These are phyloP conservation scores for Uncinocarpus reesii DNA, from an alignment of 2,329 filamentous ascomycete genomes.

Conservation along the genomic window DNA sequence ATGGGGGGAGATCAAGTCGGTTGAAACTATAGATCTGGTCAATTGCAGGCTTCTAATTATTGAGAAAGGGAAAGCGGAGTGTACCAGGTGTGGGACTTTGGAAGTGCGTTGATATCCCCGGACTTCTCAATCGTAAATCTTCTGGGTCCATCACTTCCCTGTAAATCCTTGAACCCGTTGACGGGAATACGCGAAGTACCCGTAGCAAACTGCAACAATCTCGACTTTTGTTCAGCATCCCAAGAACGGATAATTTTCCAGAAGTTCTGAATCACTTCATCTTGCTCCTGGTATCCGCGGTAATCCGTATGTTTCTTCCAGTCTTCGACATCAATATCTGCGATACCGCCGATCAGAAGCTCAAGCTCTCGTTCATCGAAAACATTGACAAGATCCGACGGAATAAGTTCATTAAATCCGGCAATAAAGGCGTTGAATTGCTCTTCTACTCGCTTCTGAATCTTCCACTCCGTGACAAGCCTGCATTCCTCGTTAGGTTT, in stretches of 20 bases:
- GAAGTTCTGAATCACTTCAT: constrained; percentile 96
- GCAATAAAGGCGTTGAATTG: constrained; percentile 97
- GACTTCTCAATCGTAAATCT: constrained; percentile 98
- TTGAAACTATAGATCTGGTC: constrained; percentile 61
- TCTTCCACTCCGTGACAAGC: constrained; percentile 97
- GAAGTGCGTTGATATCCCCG: constrained; percentile 77
- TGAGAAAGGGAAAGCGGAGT: constrained; percentile 28
- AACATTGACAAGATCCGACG: constrained; percentile 90
- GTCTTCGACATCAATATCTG: constrained; percentile 98
- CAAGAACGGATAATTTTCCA: constrained; percentile 92
- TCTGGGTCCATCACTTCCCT: constrained; percentile 89
- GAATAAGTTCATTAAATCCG: constrained; percentile 95
- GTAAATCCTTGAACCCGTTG: constrained; percentile 98
- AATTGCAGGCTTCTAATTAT: not conserved
- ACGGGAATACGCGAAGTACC: constrained; percentile 96
- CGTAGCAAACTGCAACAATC: constrained; percentile 90
- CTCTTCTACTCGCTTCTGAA: constrained; percentile 94
- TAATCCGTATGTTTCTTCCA: constrained; percentile 99
- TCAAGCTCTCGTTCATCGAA: constrained; percentile 97
- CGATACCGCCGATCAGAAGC: constrained; percentile 92
- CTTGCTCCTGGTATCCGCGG: constrained; percentile 92
- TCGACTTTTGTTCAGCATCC: constrained; percentile 97
- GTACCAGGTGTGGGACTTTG: constrained; percentile 96
- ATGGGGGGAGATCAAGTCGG: constrained; percentile 84
- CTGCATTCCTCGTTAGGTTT: constrained; percentile 30